These are phyloP conservation scores for Tricholoma bakamatsutake DNA, from an alignment of 768 basidiomycete genomes.

Conservation along the genomic window DNA sequence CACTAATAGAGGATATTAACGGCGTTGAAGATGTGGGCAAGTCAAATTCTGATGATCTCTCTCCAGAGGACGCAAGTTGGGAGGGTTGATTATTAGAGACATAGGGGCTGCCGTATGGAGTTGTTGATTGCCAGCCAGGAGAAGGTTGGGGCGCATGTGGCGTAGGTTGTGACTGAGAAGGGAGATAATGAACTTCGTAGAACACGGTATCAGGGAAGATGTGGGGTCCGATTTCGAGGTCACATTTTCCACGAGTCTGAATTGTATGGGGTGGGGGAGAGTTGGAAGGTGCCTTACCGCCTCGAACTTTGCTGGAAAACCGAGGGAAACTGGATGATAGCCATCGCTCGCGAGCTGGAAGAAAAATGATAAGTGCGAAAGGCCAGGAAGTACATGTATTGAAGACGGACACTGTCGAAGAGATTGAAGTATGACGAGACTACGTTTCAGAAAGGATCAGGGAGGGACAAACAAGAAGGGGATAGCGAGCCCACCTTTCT, in stretches of 20 bases:
- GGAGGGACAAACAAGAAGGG: not conserved
- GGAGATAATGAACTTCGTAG: slow-evolving; percentile 69
- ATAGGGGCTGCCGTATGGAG: slow-evolving; percentile 16
- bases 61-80: not conserved
- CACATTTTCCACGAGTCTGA: slow-evolving; percentile 59
- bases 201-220: slow-evolving; percentile 60
- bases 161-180: slow-evolving; percentile 18
- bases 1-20: slow-evolving; percentile 39
- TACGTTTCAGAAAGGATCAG: slow-evolving; percentile 18
- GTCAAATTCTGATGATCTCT: not conserved
- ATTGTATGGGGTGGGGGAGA: slow-evolving; percentile 62
- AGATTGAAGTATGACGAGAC: slow-evolving; percentile 59
- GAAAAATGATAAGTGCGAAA: slow-evolving; percentile 7
- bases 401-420: slow-evolving; percentile 58
- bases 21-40: slow-evolving; percentile 23
- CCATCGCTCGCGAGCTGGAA: slow-evolving; percentile 67
- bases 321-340: slow-evolving; percentile 60
- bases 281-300: slow-evolving; percentile 45
- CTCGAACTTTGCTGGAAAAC: slow-evolving; percentile 62
- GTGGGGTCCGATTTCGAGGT: slow-evolving; percentile 73
- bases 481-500: slow-evolving; percentile 43
- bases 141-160: slow-evolving; percentile 24
- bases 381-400: slow-evolving; percentile 4
- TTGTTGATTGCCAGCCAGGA: slow-evolving; percentile 23
- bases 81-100: slow-evolving; percentile 10